Conservation (phyloP, 805 yeast species). For the Candida coleopterorum region DNA sequence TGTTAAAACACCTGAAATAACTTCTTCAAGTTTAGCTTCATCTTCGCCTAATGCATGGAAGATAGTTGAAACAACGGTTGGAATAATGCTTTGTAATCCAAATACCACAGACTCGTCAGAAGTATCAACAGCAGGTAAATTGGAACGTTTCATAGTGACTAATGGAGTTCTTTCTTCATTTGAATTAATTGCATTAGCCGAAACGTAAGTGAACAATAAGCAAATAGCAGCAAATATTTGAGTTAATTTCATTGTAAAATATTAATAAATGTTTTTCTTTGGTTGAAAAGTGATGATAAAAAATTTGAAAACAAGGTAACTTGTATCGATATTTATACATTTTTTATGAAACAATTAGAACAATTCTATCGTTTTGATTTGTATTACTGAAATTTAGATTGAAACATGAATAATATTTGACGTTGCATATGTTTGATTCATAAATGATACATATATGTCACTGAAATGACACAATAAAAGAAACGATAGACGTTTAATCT, state of each 20-base stretch:
- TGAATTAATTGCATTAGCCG: background rate
- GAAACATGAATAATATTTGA: too few species aligned
- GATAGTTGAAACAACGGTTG: constrained; percentile 1
- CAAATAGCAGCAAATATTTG: constrained; percentile 1
- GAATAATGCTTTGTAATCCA: background rate
- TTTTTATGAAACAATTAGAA: too few species aligned
- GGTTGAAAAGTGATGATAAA: background rate
- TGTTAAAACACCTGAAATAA: background rate
- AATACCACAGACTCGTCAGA: background rate
- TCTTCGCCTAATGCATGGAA: background rate
- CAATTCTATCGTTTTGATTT: too few species aligned
- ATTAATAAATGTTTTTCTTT: background rate
- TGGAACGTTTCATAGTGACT: background rate
- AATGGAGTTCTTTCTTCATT: background rate
- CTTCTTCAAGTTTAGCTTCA: background rate
- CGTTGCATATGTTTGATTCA: too few species aligned
- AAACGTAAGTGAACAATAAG: background rate
- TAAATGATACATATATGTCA: too few species aligned
- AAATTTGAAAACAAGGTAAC: too few species aligned
- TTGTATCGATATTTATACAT: too few species aligned
- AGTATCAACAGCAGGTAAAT: background rate
- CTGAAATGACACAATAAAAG: too few species aligned
- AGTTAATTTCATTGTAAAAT: constrained; percentile 2
- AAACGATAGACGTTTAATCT: too few species aligned
- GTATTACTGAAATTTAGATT: too few species aligned